Conservation (phyloP, 345 rosid genomes). For the Citrus reticulata region DNA sequence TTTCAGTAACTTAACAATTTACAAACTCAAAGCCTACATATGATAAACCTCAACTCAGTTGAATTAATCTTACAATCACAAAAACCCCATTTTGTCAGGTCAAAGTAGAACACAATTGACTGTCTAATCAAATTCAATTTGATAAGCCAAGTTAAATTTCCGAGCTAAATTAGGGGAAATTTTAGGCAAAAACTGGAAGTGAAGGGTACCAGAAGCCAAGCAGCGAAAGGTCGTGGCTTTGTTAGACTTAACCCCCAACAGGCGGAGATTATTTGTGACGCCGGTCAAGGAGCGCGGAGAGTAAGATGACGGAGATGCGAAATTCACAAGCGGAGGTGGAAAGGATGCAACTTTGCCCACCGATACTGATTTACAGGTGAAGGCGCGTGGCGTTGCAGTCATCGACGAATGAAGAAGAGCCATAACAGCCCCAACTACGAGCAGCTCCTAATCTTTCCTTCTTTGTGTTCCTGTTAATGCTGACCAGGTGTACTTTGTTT, state of each 20-base stretch:
- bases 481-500: background rate
- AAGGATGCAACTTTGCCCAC: background rate
- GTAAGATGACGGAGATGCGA: background rate
- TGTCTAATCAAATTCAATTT: background rate
- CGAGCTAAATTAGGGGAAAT: background rate
- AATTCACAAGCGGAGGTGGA: background rate
- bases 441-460: background rate
- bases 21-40: background rate
- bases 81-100: background rate
- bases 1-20: background rate
- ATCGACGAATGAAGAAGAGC: conserved; percentile 9
- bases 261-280: conserved; percentile 4
- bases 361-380: background rate
- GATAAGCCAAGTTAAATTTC: background rate
- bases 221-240: conserved; percentile 28
- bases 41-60: background rate
- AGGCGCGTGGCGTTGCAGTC: background rate
- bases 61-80: background rate
- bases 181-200: background rate
- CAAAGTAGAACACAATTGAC: background rate
- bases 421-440: background rate
- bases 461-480: background rate
- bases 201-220: conserved; percentile 30
- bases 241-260: conserved; percentile 1
- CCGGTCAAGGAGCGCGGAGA: background rate